Percentiles rank a stretch among this genome's conserved stretches.
These are phyloP conservation scores for Vitis vinifera DNA, from an alignment of 164 flowering plant genomes.

Conservation along the genomic window DNA sequence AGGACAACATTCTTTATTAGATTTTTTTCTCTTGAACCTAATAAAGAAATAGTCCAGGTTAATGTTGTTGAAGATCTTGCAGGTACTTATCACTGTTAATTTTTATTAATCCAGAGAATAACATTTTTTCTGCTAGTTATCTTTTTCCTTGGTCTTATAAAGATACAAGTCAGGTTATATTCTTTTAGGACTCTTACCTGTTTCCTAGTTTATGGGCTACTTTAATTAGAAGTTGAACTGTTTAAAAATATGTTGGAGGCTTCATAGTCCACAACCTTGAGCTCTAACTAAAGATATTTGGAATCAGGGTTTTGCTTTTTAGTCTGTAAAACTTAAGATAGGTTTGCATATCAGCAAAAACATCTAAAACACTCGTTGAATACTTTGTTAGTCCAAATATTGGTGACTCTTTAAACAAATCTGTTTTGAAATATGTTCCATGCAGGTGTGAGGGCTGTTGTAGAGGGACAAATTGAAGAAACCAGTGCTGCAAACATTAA, in stretches of 20 bases:
- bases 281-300: no score
- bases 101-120: no score
- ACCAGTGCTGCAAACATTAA: conserved; percentile 51
- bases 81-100: conserved; percentile 39
- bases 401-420: neutral
- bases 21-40: no score
- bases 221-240: neutral
- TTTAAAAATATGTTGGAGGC: no score
- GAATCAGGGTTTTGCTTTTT: no score
- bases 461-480: conserved; percentile 48
- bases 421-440: conserved; percentile 5
- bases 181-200: neutral
- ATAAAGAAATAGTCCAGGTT: conserved; percentile 61
- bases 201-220: neutral
- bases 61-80: conserved; percentile 68
- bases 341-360: no score
- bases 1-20: neutral
- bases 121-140: neutral
- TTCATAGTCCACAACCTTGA: no score
- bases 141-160: neutral
- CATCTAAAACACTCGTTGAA: no score
- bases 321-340: no score
- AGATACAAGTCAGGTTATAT: neutral
- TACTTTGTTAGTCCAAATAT: neutral
- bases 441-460: conserved; percentile 61